Evolutionary conservation across 192 early-diverging fungal genomes (phyloP).

Genomic region (Entrophospora sp.): DNA sequence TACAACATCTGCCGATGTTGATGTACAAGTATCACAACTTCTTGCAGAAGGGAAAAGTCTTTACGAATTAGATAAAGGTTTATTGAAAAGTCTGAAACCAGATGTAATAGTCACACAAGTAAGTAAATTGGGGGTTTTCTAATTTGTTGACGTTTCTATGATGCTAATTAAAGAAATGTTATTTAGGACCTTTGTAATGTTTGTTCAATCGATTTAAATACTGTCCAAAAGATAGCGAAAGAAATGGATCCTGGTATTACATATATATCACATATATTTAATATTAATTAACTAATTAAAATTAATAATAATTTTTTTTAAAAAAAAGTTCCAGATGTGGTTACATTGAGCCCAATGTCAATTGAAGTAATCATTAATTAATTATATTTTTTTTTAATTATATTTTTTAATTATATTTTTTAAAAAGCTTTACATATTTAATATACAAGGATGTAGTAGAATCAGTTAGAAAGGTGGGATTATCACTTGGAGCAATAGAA

Average conservation of each 20-base stretch:
- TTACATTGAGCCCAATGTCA: constrained; percentile 32
- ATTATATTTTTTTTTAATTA: background rate
- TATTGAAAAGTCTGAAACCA: constrained; percentile 32
- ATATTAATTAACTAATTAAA: background rate
- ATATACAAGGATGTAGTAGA: constrained; percentile 33
- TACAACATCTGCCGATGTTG: constrained; percentile 42
- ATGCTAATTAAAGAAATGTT: background rate
- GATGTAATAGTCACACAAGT: constrained; percentile 44
- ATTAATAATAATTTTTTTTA: background rate
- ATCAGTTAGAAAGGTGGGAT: constrained; percentile 35
- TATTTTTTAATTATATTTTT: background rate
- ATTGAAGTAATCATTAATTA: constrained; percentile 12
- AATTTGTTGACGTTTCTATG: background rate
- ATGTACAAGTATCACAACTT: constrained; percentile 39
- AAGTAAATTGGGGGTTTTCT: background rate
- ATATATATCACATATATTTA: too few relatives aligned
- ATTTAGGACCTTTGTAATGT: constrained; percentile 42
- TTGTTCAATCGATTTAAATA: constrained; percentile 43
- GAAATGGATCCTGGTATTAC: constrained; percentile 33
- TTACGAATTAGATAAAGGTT: constrained; percentile 36
- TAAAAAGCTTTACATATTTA: constrained; percentile 1
- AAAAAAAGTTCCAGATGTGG: constrained; percentile 19
- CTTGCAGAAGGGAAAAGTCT: constrained; percentile 36
- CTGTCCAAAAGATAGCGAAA: constrained; percentile 38
- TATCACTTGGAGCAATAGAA: constrained; percentile 25